Base-by-base conservation (phyloP, 768 basidiomycete genomes). In the Trametes coccinea region DNA sequence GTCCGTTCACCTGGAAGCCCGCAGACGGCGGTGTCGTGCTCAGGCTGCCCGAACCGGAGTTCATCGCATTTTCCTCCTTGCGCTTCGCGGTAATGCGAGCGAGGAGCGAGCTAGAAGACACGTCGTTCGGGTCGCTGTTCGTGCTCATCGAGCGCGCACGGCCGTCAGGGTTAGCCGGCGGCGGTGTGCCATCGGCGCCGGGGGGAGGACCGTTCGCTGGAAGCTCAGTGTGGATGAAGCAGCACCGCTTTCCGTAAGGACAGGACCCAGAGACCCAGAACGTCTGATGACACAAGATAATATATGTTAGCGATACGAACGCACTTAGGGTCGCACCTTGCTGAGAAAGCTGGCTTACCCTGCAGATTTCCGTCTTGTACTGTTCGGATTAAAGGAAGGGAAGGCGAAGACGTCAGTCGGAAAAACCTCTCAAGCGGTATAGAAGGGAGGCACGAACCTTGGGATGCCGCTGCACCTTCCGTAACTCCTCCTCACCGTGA, bases 311-410 rank as follows among this genome's bases (percentile, higher is more conserved):
- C 46, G 16, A 49, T 44, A 14, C 14, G 30, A 56, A 50, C 46
- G 8, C 49, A 52, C 29, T 22, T 10, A 41, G 59, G 44, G 46
- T 49, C 52, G 52, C 39, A 14, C 31, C 29, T 31, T 51, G 51
- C 47, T 54, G 60, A 54, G 52, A 49, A 59, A 61, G 75, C 22
- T 22, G 22, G 22, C 86, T 65, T 69, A 93, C 91, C 78, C 92
- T 86, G 73, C 93, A 95, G 66, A 95, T 93, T 75, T 95, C 93
- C 9, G 93, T 95, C 76, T 95, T 95, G 76, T 95, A 95, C 92
- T 91, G 69, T 17, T 53, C 13, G 41, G 33, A 22, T 59, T 56
- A 31, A 57, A 58, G 5, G 41, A 58, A 64, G 37, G 37, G 65
- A 48, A 64, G 53, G 46, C 73, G 40, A 72, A 64, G 40, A 51